phyloP scores from a whole-genome alignment of 352 stramenopile species.

The Phytophthora sansomeana region DNA sequence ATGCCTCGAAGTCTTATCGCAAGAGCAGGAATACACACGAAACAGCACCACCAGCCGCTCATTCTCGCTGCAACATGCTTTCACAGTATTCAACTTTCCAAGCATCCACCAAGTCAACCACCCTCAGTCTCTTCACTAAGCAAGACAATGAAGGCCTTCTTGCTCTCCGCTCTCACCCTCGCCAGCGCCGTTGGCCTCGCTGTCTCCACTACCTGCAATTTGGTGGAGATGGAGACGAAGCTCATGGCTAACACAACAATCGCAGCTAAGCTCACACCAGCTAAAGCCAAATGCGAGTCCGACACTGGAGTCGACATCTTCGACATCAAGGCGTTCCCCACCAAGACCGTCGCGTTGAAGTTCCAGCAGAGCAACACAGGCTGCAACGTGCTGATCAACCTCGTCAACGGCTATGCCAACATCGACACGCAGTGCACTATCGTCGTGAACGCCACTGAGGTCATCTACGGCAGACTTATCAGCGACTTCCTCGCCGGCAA shows the following conservation, averaged over 20 bases:
- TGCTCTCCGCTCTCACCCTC: constrained; percentile 24
- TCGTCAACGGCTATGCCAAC: constrained; percentile 63
- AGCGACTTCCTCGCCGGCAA: constrained; percentile 58
- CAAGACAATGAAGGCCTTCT: constrained; percentile 36
- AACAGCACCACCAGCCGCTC: too few species aligned
- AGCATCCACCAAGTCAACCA: constrained; percentile 6
- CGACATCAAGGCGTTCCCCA: constrained; percentile 49
- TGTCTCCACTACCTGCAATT: constrained; percentile 42
- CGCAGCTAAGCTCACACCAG: constrained; percentile 6
- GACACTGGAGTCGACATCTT: constrained; percentile 63
- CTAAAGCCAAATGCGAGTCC: constrained; percentile 28
- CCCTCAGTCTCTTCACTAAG: neutral
- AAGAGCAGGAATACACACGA: constrained; percentile 12
- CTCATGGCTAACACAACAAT: constrained; percentile 40
- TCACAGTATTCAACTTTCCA: constrained; percentile 19
- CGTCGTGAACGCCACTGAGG: constrained; percentile 39
- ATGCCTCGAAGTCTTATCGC: constrained; percentile 12
- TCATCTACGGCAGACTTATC: constrained; percentile 58
- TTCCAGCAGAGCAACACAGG: constrained; percentile 49
- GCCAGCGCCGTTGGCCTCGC: constrained; percentile 8
- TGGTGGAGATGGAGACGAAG: constrained; percentile 46
- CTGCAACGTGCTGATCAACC: constrained; percentile 55
- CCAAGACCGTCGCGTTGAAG: constrained; percentile 37
- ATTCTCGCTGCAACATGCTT: too few species aligned
- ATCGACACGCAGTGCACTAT: constrained; percentile 59